Evolutionary conservation across 192 early-diverging fungal genomes (phyloP), one percentile per base, ranked within the genome.

Genomic region (Coemansia sp.): DNA sequence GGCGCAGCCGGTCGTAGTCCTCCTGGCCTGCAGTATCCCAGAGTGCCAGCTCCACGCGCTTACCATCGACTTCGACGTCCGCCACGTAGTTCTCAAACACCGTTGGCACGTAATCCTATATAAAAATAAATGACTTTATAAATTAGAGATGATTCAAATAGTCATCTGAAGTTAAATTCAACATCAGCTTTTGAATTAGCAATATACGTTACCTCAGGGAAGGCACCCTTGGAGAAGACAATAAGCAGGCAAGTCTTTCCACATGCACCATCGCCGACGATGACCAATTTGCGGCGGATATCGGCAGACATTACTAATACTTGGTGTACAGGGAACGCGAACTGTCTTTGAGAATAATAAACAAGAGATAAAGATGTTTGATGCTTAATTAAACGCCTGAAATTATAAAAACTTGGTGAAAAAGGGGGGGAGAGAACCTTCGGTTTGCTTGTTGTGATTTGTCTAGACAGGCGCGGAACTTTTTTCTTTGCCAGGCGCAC

Each of bases 1-100:
- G 91, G 38, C 95, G 90, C 68, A 98, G 84, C 63, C 93, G 90
- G 84, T 97, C 94, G 74, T 95, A 95, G 72, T 98, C 96, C 85
- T 97, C 95, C 69, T 96, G 94, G 48, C 93, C 95, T 32, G 95
- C 94, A 51, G 95, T 97, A 89, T 98, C 97, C 95, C 95, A 98
- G 34, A 97, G 78, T 34, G 93, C 92, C 29, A 98, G 82, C 75
- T 98, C 92, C 15, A 97, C 90, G 34, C 84, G 87, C 81, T 88
- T 89, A 62, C 89, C 91, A 82, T 97, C 94, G 29, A 95, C 91
- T 63, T 93, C 88, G 66, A 98, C 87, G 73, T 97, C 95, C 21
- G 93, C 90, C 46, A 98, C 94, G 73, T 91, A 93, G 79, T 94
- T 97, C 62, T 98, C 97, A 81, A 96, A 97, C 32, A 96, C 90